Evolutionary conservation across 306 rosid species (phyloP), one percentile per base, ranked within the genome.

Genomic region (Trifolium dubium): DNA sequence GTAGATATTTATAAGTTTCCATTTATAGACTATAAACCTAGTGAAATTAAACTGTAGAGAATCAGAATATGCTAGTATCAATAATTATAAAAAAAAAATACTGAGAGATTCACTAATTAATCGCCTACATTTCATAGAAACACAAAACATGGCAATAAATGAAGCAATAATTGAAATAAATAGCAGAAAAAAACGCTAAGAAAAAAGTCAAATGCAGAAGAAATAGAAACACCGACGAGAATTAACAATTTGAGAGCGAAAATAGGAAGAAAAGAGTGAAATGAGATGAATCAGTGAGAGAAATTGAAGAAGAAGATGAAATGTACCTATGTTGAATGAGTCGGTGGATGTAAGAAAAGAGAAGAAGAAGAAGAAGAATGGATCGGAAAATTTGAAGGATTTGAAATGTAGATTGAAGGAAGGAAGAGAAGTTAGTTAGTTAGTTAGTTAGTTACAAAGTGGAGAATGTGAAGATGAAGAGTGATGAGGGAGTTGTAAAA

Each of bases 341-440:
- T 78, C 82, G 82, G 77, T 31, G 76, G 74, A 2, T 8, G 47
- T 0, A 9, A 63, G 32, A 51, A 77, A 65, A 2, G 5, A 56
- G 67, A 55, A 49, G 74, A 69, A 56, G 79, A n/a, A 50, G 32
- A 65, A 53, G 74, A 67, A 55, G 80, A 66, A 66, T 59, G 87
- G 96, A 88, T 84, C 90, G 74, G 69, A 75, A 37, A 37, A 1
- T 37, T 37, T 8, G 8, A 37, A 81, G 77, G 80, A 86, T 82
- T 67, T 79, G 83, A 78, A 89, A 80, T 69, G 90, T 10, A 51
- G 37, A 83, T 7, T 56, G 50, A 58, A 4, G 7, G 18, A 58
- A 4, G n/a, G 18, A 60, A 32, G 51, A 69, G 47, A 72, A 80
- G 72, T 60, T 37, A 82, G 15, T 23, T 23, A 23, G n/a, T n/a